These are phyloP conservation scores for Emydomyces testavorans DNA, from an alignment of 2,329 filamentous ascomycete species.

Conservation along the genomic window DNA sequence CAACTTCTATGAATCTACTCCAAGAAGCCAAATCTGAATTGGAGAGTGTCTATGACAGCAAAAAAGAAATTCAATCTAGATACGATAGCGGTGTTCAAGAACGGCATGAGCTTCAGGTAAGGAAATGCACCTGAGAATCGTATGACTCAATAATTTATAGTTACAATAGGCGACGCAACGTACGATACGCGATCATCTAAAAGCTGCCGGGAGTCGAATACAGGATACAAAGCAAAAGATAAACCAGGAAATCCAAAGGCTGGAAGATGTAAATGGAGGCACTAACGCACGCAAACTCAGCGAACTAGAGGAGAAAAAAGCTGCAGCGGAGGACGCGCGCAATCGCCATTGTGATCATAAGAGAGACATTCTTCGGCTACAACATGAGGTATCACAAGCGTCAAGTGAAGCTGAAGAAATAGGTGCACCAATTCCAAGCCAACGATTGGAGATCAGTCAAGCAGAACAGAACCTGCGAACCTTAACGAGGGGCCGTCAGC, in stretches of 20 bases:
- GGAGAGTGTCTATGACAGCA: conserved; percentile 38
- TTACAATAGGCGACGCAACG: conserved; percentile 53
- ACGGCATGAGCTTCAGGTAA: conserved; percentile 43
- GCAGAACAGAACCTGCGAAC: conserved; percentile 42
- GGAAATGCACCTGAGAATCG: not conserved
- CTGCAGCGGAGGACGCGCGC: conserved; percentile 38
- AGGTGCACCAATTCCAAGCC: conserved; percentile 27
- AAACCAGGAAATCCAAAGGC: conserved; percentile 39
- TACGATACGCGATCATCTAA: conserved; percentile 50
- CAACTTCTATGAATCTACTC: conserved; percentile 34
- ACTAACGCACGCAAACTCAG: conserved; percentile 51
- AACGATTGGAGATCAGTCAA: conserved; percentile 44
- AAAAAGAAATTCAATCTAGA: conserved; percentile 39
- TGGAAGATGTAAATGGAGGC: conserved; percentile 59
- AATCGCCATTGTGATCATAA: conserved; percentile 34
- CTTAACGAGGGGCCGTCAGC: conserved; percentile 47
- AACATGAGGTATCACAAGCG: conserved; percentile 28
- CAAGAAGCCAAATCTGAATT: conserved; percentile 37
- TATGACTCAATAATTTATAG: conserved; percentile 15
- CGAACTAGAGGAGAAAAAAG: conserved; percentile 49
- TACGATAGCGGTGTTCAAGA: conserved; percentile 45
- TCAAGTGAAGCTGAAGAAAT: conserved; percentile 23
- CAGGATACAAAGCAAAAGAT: conserved; percentile 37
- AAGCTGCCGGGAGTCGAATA: conserved; percentile 39
- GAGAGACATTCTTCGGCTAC: conserved; percentile 25